Conservation (phyloP, 768 basidiomycete species). For the Rhizopogon vulgaris region DNA sequence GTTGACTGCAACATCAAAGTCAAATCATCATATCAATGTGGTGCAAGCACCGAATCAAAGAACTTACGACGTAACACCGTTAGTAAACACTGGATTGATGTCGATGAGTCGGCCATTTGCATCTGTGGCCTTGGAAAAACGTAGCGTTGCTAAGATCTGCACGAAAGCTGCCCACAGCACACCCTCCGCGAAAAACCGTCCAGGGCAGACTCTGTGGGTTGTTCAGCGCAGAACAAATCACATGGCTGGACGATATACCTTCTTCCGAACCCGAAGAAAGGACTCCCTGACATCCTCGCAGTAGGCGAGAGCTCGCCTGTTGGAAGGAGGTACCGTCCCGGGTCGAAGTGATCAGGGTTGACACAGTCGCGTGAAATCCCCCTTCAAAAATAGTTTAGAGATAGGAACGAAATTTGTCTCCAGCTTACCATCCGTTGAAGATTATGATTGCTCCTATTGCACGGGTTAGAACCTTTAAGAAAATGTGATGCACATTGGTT, state of each 20-base stretch:
- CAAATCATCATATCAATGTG: not conserved
- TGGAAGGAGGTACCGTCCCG: not conserved
- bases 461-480: not conserved
- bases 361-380: not conserved
- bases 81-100: not conserved
- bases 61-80: not conserved
- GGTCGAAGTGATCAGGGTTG: constrained; percentile 1
- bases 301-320: not conserved
- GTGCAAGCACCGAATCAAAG: not conserved
- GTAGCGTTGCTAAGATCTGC: not conserved
- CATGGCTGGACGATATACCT: not conserved
- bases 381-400: not conserved
- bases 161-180: not conserved
- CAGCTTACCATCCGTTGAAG: not conserved
- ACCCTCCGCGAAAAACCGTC: not conserved
- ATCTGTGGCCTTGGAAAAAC: not conserved
- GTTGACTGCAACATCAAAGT: not conserved
- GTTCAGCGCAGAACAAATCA: not conserved
- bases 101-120: constrained; percentile 1
- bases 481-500: not conserved
- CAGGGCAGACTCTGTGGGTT: not conserved
- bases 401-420: not conserved
- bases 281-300: not conserved
- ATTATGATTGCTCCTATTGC: not conserved
- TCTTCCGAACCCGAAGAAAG: not conserved